Evolutionary conservation across 1,284 basidiomycete genomes (phyloP).

Genomic region (Irpex rosettiformis): DNA sequence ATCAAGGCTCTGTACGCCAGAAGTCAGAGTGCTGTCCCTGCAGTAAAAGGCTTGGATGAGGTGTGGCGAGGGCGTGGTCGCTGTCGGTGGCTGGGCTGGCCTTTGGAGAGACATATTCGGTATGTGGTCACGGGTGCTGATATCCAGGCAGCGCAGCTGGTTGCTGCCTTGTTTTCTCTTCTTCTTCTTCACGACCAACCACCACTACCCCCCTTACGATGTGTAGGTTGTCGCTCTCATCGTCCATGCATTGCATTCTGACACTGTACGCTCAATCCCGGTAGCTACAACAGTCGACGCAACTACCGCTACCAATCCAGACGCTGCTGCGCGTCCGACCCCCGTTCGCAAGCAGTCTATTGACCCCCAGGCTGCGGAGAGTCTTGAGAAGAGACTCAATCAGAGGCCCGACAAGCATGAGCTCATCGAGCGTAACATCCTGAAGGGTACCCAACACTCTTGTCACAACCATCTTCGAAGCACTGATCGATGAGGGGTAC

Average conservation of each 20-base stretch:
- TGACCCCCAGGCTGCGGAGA: constrained; percentile 38
- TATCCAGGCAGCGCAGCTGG: not conserved
- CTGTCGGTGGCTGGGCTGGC: not conserved
- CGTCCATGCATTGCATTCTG: not conserved
- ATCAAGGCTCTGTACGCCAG: too few species aligned
- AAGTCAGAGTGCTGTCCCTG: too few species aligned
- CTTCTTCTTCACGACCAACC: not conserved
- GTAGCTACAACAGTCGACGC: not conserved
- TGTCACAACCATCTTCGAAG: not conserved
- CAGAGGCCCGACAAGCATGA: constrained; percentile 60
- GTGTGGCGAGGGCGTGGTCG: too few species aligned
- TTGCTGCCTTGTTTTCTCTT: not conserved
- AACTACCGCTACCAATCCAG: constrained; percentile 8
- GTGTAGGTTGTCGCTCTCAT: not conserved
- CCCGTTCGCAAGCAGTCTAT: constrained; percentile 33
- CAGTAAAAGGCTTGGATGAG: too few species aligned
- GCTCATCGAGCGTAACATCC: constrained; percentile 70
- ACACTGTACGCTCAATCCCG: not conserved
- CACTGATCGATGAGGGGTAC: not conserved
- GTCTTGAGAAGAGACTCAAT: constrained; percentile 57
- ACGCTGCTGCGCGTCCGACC: constrained; percentile 16
- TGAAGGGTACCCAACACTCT: constrained; percentile 52
- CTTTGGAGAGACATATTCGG: not conserved
- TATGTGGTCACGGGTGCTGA: not conserved
- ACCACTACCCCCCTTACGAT: not conserved